Conservation (phyloP, 2,329 filamentous ascomycete genomes). For the Curvularia sp. region DNA sequence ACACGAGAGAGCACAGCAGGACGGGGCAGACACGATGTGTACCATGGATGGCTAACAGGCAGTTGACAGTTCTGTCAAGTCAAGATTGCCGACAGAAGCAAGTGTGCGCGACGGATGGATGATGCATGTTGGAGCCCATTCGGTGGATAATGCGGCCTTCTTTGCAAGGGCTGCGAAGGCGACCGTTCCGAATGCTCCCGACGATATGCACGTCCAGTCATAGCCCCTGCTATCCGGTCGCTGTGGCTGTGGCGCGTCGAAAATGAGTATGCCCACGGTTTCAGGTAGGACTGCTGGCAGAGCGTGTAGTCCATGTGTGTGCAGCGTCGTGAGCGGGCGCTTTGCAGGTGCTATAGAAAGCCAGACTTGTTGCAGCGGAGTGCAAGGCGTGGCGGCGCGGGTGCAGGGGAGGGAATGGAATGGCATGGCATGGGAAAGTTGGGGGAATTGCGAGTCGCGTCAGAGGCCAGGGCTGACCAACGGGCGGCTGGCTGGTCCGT, state of each 20-base stretch:
- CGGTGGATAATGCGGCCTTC: slow-evolving; percentile 9
- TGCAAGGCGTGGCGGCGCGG: neutral
- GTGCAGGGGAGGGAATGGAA: neutral
- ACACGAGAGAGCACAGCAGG: slow-evolving; percentile 1
- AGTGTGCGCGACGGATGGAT: slow-evolving; percentile 4
- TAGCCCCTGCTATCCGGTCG: slow-evolving; percentile 16
- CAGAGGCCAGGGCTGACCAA: slow-evolving; percentile 7
- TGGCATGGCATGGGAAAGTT: neutral
- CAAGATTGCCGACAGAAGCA: slow-evolving; percentile 10
- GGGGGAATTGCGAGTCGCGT: slow-evolving; percentile 15
- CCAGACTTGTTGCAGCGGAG: neutral
- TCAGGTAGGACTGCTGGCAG: neutral
- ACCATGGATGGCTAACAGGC: neutral
- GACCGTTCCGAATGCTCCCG: slow-evolving; percentile 21
- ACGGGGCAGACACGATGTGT: neutral
- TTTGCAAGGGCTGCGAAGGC: slow-evolving; percentile 5
- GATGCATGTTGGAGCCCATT: slow-evolving; percentile 11
- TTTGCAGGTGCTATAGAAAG: no score
- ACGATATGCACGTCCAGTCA: slow-evolving; percentile 18
- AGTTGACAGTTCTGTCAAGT: slow-evolving; percentile 2
- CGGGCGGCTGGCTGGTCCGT: slow-evolving; percentile 10
- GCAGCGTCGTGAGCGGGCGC: neutral
- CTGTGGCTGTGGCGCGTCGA: slow-evolving; percentile 17
- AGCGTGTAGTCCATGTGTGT: neutral
- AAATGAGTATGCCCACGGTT: slow-evolving; percentile 4